These are phyloP conservation scores for Ramularia endophylla DNA, from an alignment of 2,329 filamentous ascomycete species.

Conservation along the genomic window DNA sequence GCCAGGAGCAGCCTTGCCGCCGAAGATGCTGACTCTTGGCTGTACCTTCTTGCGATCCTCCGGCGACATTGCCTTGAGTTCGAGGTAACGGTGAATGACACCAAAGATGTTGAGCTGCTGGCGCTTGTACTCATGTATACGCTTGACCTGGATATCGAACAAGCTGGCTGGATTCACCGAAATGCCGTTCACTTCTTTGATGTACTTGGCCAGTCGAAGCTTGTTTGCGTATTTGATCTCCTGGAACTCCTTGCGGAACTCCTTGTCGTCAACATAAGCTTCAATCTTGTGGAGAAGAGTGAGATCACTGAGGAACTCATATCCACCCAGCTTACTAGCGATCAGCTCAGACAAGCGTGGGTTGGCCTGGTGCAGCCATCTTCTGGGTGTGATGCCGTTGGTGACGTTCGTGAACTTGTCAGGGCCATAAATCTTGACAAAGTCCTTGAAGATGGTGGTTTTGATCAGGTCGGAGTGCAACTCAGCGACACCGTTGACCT, in stretches of 20 bases:
- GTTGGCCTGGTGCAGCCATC: constrained; percentile 98
- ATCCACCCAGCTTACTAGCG: constrained; percentile 75
- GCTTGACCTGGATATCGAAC: constrained; percentile 97
- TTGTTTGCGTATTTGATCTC: constrained; percentile 98
- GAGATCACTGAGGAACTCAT: constrained; percentile 84
- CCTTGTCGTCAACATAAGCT: constrained; percentile 73
- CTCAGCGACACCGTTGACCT: constrained; percentile 97
- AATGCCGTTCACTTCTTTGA: constrained; percentile 73
- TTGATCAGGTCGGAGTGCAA: constrained; percentile 97
- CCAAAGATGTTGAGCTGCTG: constrained; percentile 99
- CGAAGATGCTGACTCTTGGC: constrained; percentile 91
- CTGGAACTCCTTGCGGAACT: constrained; percentile 89
- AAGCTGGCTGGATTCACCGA: constrained; percentile 80
- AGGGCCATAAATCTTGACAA: constrained; percentile 86
- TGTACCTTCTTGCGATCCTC: constrained; percentile 81
- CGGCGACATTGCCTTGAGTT: constrained; percentile 75
- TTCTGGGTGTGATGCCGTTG: constrained; percentile 91
- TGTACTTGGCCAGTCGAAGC: constrained; percentile 82
- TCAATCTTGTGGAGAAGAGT: constrained; percentile 83
- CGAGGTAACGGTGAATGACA: constrained; percentile 88
- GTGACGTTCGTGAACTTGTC: constrained; percentile 99
- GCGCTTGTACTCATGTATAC: constrained; percentile 97
- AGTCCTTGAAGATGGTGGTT: constrained; percentile 99
- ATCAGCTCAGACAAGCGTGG: constrained; percentile 88
- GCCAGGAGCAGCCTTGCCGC: constrained; percentile 93